Base-by-base conservation (phyloP, 805 yeast genomes). In the Tetrapisispora namnaoensis region DNA sequence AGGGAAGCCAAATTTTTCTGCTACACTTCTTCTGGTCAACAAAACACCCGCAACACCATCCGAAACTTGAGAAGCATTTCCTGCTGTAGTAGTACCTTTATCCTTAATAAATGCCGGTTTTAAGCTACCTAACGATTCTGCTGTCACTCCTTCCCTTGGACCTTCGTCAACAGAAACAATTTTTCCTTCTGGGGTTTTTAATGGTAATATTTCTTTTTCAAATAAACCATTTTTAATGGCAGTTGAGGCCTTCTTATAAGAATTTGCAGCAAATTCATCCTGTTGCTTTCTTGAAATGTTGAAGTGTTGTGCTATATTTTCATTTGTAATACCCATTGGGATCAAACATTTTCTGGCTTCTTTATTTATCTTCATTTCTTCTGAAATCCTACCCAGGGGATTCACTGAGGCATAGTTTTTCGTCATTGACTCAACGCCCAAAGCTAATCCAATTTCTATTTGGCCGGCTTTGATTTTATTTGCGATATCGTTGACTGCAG, bases 261-360 rank as follows among this genome's bases (percentile, higher is more conserved):
- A 89, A 28, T 70, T 64, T 21, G 96, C 95, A 34, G 97, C 95
- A 70, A 89, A 93, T 51, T 71, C 82, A 66, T 91, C 99, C 69
- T 90, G 98, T 53, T 74, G 79, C 32, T 64, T 59, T 66, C 98
- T 80, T 27, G 80, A 61, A 51, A 91, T 74, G 53, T 70, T 67
- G 68, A 74, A 90, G 65, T 76, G 76, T 40, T 69, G 67, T 28
- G 95, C 90, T 49, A 91, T 86, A 66, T 91, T 91, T 72, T 91
- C 98, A 63, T 88, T 86, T 47, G 98, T 91, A 60, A 83, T 82
- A 42, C 98, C 98, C 98, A 91, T 91, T 55, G 98, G 98, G 53
- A 91, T 79, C 67, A 84, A 70, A 70, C 97, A 91, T 67, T 82
- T 82, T 53, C 72, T 72, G n/a, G 83, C 82, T 43, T 71, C 76